These are phyloP conservation scores for Bothriochloa decipiens DNA, from an alignment of 176 grass and related monocot genomes.

Conservation along the genomic window DNA sequence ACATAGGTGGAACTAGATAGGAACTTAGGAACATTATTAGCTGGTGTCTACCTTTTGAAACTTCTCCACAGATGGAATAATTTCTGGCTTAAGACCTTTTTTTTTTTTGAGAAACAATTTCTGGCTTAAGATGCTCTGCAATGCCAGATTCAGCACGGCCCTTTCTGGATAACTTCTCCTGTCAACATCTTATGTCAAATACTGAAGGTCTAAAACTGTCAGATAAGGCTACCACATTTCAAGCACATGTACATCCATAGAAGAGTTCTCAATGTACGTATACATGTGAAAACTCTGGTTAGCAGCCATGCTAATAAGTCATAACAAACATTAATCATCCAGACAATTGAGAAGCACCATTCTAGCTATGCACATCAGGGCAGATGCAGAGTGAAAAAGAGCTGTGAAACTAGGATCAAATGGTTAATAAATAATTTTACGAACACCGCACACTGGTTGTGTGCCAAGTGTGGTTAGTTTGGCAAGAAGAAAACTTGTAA, in stretches of 20 bases:
- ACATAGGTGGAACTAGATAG: slow-evolving; percentile 22
- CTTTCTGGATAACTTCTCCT: slow-evolving; percentile 78
- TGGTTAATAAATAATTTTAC: neutral
- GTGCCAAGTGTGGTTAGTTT: neutral
- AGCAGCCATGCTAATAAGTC: neutral
- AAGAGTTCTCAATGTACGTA: slow-evolving; percentile 15
- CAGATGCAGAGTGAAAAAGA: neutral
- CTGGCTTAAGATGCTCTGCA: slow-evolving; percentile 58
- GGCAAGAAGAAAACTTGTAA: neutral
- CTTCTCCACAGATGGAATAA: slow-evolving; percentile 63
- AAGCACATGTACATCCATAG: slow-evolving; percentile 14
- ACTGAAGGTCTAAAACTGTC: neutral
- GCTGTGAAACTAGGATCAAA: neutral
- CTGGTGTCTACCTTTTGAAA: slow-evolving; percentile 64
- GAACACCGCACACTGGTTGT: neutral
- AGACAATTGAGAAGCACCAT: neutral
- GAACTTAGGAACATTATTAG: neutral
- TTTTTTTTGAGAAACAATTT: slow-evolving; percentile 38
- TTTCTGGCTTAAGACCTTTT: too few relatives aligned
- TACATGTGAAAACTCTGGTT: neutral
- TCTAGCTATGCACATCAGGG: neutral
- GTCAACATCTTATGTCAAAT: slow-evolving; percentile 39
- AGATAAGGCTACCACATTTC: slow-evolving; percentile 12
- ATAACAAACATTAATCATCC: neutral
- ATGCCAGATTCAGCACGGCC: slow-evolving; percentile 53